These are phyloP conservation scores for Bonia amplexicaulis DNA, from an alignment of 176 grass and related monocot species.

Conservation along the genomic window DNA sequence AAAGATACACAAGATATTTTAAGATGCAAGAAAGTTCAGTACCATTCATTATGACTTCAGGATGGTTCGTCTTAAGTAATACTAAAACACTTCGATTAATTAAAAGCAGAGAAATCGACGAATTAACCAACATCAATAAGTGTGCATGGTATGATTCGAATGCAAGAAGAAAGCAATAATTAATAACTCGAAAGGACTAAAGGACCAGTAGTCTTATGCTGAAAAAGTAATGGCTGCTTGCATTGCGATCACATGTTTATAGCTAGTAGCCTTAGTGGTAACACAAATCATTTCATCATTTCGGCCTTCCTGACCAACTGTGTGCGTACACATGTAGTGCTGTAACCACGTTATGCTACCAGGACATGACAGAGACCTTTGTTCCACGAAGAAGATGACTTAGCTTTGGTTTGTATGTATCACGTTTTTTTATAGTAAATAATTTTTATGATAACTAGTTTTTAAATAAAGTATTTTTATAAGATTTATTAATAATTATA, in stretches of 20 bases:
- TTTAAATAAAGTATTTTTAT: too few species aligned
- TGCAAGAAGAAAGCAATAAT: not conserved
- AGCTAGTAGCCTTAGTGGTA: conserved; percentile 15
- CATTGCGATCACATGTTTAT: conserved; percentile 31
- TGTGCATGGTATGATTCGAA: not conserved
- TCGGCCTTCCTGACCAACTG: not conserved
- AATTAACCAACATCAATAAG: not conserved
- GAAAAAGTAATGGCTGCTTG: conserved; percentile 31
- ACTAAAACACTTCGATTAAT: not conserved
- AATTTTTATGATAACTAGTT: too few species aligned
- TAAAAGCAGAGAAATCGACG: not conserved
- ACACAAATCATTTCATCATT: conserved; percentile 34
- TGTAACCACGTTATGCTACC: not conserved
- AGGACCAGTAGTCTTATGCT: not conserved
- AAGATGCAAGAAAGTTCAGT: not conserved
- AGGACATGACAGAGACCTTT: not conserved
- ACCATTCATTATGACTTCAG: conserved; percentile 4
- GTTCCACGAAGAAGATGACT: not conserved
- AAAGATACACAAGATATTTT: not conserved
- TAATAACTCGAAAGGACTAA: not conserved
- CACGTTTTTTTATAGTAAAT: too few species aligned
- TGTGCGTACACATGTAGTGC: conserved; percentile 8
- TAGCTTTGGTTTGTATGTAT: too few species aligned
- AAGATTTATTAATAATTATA: too few species aligned
- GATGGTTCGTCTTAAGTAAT: conserved; percentile 3